Base-by-base conservation (phyloP, 2,329 filamentous ascomycete species). In the Tothia fuscella region DNA sequence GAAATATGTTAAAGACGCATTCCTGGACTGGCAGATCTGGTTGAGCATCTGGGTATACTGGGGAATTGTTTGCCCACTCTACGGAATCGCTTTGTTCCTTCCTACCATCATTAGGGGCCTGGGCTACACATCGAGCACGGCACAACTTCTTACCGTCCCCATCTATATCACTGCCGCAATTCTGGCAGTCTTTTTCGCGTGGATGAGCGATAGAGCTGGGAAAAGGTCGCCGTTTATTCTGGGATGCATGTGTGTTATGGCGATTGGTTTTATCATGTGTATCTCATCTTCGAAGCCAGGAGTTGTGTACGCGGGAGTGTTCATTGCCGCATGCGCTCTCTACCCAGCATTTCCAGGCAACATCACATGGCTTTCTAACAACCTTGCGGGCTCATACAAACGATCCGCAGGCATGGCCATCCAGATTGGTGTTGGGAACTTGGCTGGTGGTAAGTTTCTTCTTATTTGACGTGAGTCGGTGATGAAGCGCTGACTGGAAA, bases 371-470 rank as follows among this genome's bases (percentile, higher is more conserved):
- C 61, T 72, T 2, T 56, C 62, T 7, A 72, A 72, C 54, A 74
- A 74, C 45, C 53, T 73, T 1, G 64, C 65, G 1, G 71, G 70
- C 1, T 64, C 68, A 43, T 72, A 68, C 47, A 74, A 74, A 52
- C 65, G 66, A 32, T 63, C 69, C 3, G 64, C 68, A 22, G 62
- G 65, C 1, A 63, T 68, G 10, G 65, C 62, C 1, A 62, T 70
- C 48, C 68, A 72, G 50, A 65, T 72, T 26, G 63, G 58, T 0
- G 56, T 72, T 19, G 70, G 70, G 0, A 72, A 72, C 29, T 25
- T 46, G 3, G 34, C 22, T 12, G 44, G 44, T 13, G 43, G 41
- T 45, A 37, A 45, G 43, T 30, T 17, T n/a, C 6, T 21, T 13
- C 20, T 12, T n/a, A n/a, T n/a, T n/a, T n/a, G n/a, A n/a, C n/a